phyloP scores from a whole-genome alignment of 1,284 basidiomycete genomes.

The Boletus austroedulis region DNA sequence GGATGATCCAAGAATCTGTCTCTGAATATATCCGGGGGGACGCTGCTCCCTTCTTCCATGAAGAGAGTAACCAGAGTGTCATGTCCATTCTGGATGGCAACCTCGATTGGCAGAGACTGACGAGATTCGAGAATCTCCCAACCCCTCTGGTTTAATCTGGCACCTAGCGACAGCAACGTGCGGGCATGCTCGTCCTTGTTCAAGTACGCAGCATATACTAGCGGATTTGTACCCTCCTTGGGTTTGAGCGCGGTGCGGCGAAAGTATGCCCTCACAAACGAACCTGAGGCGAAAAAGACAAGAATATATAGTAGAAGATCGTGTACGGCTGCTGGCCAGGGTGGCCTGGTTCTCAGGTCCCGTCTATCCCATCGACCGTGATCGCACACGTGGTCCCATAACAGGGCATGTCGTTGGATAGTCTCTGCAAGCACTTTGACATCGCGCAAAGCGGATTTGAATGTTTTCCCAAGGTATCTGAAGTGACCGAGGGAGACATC shows the following conservation, averaged over 20 bases:
- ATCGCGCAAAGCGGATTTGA: not conserved
- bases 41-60: not conserved
- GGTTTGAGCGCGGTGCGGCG: not conserved
- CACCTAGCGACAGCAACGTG: not conserved
- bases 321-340: not conserved
- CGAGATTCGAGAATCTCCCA: not conserved
- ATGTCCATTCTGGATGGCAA: not conserved
- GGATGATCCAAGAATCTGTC: too few relatives aligned
- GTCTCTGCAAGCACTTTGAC: not conserved
- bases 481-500: slow-evolving; percentile 1
- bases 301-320: slow-evolving; percentile 1
- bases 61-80: not conserved
- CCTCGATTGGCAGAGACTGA: not conserved
- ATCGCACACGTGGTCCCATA: not conserved
- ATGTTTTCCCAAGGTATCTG: not conserved
- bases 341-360: not conserved
- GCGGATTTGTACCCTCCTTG: slow-evolving; percentile 1
- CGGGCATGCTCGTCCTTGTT: not conserved
- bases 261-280: not conserved
- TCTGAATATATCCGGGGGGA: not conserved
- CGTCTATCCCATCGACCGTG: not conserved
- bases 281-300: not conserved
- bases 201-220: not conserved
- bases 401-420: not conserved
- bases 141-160: not conserved